Evolutionary conservation across 2,329 filamentous ascomycete species (phyloP), one percentile per base, ranked within the genome.

Genomic region (Alternaria novae-zelandiae): DNA sequence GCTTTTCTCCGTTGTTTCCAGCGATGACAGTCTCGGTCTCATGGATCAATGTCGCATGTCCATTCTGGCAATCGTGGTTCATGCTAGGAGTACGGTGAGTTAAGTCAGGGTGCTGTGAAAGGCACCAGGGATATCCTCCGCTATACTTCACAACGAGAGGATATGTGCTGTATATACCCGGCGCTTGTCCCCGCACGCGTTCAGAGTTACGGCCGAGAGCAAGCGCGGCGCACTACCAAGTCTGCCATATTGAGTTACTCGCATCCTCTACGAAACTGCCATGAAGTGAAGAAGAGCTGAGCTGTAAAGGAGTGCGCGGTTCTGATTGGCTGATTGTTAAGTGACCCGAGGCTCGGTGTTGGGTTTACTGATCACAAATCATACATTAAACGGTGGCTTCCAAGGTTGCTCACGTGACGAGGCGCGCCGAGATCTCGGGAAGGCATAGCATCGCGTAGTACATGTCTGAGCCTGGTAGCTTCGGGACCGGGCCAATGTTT

Each of bases 331-430:
- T 54, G 21, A n/a, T 21, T n/a, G 32, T 10, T 3, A 11, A 2
- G 44, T 17, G 26, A 23, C 44, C 53, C 56, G 56, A 60, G 36
- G 53, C 6, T 25, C 26, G 15, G 12, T 36, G 6, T 49, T 15
- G 28, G 49, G 58, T 56, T 60, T 60, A 57, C 54, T 61, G 59
- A 57, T 61, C 54, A 57, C 30, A 13, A 10, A 51, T 9, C 47
- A 15, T 3, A 17, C 8, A 17, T 51, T 28, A 32, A 51, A 28
- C 26, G 20, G 47, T 51, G 26, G 47, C 26, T 28, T 30, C 28
- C 28, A 13, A 30, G 28, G 28, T 30, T 51, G 17, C 26, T 51
- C n/a, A 41, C 36, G 26, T 32, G 28, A 30, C 17, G n/a, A 32
- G 26, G 13, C 47, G 8, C 26, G 4, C 13, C 17, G 17, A 17